A percentile compares a stretch with the other conserved stretches of the same genome.
Conservation (phyloP, 805 yeast species). For the Brettanomyces naardenensis region DNA sequence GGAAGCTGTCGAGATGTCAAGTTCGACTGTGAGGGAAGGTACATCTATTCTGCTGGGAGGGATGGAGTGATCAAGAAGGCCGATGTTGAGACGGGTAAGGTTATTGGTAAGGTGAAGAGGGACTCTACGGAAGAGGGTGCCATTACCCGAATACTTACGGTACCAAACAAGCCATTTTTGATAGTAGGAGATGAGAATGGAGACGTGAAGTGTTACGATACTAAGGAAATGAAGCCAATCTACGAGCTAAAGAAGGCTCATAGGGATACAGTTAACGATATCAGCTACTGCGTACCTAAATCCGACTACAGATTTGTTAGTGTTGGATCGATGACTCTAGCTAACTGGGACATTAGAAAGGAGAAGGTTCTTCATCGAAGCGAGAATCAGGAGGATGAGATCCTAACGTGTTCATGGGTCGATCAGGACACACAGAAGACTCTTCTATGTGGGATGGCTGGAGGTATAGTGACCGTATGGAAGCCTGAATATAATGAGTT, state of each 20-base stretch:
- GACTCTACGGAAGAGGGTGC: slow-evolving; percentile 12
- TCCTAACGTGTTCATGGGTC: slow-evolving; percentile 65
- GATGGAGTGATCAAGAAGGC: slow-evolving; percentile 79
- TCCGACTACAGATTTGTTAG: slow-evolving; percentile 76
- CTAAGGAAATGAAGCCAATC: slow-evolving; percentile 34
- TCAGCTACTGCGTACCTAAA: slow-evolving; percentile 59
- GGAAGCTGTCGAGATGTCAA: slow-evolving; percentile 73
- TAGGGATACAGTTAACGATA: slow-evolving; percentile 70
- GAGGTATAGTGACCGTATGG: slow-evolving; percentile 87
- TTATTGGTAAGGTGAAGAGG: slow-evolving; percentile 39
- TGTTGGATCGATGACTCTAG: slow-evolving; percentile 73
- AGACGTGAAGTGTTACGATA: slow-evolving; percentile 52
- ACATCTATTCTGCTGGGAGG: slow-evolving; percentile 64
- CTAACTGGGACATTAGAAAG: slow-evolving; percentile 72
- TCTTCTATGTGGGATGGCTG: slow-evolving; percentile 77
- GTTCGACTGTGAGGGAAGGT: slow-evolving; percentile 43
- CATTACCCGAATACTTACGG: slow-evolving; percentile 37
- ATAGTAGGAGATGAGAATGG: slow-evolving; percentile 68
- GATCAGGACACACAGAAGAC: slow-evolving; percentile 47
- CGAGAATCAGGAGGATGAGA: slow-evolving; percentile 91
- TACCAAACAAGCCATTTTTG: slow-evolving; percentile 40
- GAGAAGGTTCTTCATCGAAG: slow-evolving; percentile 50
- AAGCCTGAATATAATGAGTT: slow-evolving; percentile 58
- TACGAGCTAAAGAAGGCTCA: slow-evolving; percentile 50
- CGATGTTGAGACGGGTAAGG: slow-evolving; percentile 64